Conservation (phyloP, 2,329 filamentous ascomycete genomes). For the Dactylellina leptospora region DNA sequence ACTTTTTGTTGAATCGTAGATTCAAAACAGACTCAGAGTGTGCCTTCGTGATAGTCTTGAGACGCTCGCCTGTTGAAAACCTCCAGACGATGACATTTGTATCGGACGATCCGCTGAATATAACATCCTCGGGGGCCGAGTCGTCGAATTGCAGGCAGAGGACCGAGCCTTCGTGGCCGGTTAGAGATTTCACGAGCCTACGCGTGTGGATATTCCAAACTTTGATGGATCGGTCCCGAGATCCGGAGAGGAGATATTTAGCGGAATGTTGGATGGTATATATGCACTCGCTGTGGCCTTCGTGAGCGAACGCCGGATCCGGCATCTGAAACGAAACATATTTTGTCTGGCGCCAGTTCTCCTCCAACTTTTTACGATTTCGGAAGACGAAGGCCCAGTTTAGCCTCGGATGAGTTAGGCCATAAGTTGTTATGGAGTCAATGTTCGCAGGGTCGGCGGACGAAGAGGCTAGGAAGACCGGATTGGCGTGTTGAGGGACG, state of each 20-base stretch:
- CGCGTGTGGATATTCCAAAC: conserved; percentile 89
- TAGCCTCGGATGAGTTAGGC: conserved; percentile 69
- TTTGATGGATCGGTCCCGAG: conserved; percentile 83
- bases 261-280: conserved; percentile 91
- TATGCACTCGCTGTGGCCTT: conserved; percentile 90
- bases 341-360: conserved; percentile 86
- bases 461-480: conserved; percentile 42
- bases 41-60: conserved; percentile 78
- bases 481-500: conserved; percentile 32
- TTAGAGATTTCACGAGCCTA: conserved; percentile 77
- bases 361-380: conserved; percentile 82
- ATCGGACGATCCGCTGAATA: conserved; percentile 96
- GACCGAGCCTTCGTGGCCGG: conserved; percentile 84
- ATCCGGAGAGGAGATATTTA: conserved; percentile 89
- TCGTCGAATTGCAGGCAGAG: conserved; percentile 95
- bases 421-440: conserved; percentile 64
- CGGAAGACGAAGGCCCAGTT: conserved; percentile 96
- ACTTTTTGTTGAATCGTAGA: conserved; percentile 87
- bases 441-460: conserved; percentile 55
- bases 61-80: conserved; percentile 85
- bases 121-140: conserved; percentile 82
- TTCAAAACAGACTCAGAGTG: conserved; percentile 93
- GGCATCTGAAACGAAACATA: conserved; percentile 90
- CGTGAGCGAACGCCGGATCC: conserved; percentile 78
- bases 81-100: conserved; percentile 89